Evolutionary conservation across 352 stramenopile species (phyloP), one percentile per base, ranked within the genome.

Genomic region (Phytopythium ostracodes): DNA sequence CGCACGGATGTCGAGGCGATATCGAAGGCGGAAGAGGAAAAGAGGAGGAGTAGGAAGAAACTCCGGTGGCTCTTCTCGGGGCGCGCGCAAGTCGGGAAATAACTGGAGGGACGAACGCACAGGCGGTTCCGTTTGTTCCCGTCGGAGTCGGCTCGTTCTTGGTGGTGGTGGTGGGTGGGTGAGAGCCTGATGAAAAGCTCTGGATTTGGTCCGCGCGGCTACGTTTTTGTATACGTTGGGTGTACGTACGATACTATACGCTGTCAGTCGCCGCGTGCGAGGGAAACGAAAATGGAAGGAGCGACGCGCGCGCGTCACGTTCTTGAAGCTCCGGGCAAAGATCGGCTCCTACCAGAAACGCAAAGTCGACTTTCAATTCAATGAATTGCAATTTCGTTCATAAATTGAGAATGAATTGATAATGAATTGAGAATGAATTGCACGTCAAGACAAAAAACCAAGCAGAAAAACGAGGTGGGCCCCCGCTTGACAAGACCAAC

Each of bases 221-320:
- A 11, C 33, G 33, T 38, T 14, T 38, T 38, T 38, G 33, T 38
- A 38, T 38, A 38, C 33, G 33, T 38, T 15, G 33, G 10, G 24
- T n/a, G 44, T n/a, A n/a, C n/a, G 44, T 31, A 15, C 24, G 25
- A 12, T 55, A 12, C 12, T 15, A 24, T 18, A 31, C 12, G 24
- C 10, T 18, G 11, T 20, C 22, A 35, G 27, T 29, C 22, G 35
- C 12, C 25, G 25, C 4, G 54, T 38, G 54, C 25, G 8, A 51
- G 36, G 2, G 24, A 60, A 9, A 50, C 55, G 55, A 59, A 59
- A 59, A 31, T 47, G 33, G 52, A 47, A 47, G 35, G 9, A 18
- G 14, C 55, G 55, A 60, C 55, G 40, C 40, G 55, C 55, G 55
- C 55, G 55, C 40, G 55, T 60, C 55, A 60, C 25, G 22, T n/a